Evolutionary conservation across 768 basidiomycete species (phyloP).

Genomic region (Russula vinacea): DNA sequence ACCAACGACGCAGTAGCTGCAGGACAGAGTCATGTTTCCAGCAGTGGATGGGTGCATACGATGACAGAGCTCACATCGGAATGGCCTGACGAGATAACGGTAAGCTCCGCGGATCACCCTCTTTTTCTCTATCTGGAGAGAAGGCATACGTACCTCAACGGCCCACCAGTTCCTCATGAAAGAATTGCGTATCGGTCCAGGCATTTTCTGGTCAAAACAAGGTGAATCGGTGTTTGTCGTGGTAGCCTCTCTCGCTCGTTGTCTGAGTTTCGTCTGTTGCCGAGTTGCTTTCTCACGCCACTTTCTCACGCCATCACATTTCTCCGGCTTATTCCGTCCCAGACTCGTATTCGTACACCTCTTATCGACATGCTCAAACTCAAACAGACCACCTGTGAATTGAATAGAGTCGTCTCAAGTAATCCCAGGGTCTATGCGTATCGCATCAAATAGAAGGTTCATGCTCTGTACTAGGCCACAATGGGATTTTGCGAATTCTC

Average conservation of each 20-base stretch:
- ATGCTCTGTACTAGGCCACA: not conserved
- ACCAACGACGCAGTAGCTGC: conserved; percentile 51
- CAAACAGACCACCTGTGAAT: not conserved
- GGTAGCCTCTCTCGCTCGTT: not conserved
- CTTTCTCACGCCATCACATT: not conserved
- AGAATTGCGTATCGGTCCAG: conserved; percentile 17
- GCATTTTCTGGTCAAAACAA: conserved; percentile 3
- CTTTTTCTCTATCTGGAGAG: no score
- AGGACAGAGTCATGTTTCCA: not conserved
- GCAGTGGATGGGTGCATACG: not conserved
- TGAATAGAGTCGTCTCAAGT: not conserved
- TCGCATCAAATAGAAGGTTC: not conserved
- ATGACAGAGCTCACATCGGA: conserved; percentile 26
- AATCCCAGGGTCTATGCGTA: not conserved
- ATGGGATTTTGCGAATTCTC: not conserved
- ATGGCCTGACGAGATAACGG: conserved; percentile 24
- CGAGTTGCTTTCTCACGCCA: not conserved
- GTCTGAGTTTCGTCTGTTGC: conserved; percentile 17
- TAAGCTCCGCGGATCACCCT: not conserved
- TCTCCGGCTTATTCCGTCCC: not conserved
- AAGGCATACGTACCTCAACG: conserved; percentile 26
- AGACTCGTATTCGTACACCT: not conserved
- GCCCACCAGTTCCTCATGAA: conserved; percentile 31
- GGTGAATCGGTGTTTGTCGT: conserved; percentile 14
- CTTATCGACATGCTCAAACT: not conserved